Evolutionary conservation across 2,329 filamentous ascomycete genomes (phyloP).

Genomic region (Calonectria naviculata): DNA sequence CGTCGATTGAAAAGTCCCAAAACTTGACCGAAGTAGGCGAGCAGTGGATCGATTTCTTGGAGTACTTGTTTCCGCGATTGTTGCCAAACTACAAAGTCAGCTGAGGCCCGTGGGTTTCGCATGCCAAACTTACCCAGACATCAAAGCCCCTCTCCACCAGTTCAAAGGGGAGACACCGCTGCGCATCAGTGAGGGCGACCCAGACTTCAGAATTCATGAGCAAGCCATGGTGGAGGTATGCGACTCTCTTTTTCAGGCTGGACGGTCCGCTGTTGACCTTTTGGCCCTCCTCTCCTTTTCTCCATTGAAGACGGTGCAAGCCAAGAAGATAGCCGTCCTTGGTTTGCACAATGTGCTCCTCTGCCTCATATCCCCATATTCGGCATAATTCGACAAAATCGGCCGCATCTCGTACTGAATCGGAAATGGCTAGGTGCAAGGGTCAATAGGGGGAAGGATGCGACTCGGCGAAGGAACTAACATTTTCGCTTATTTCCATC

Average conservation of each 20-base stretch:
- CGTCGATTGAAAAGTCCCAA: conserved; percentile 98
- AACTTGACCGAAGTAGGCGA: conserved; percentile 83
- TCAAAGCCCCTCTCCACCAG: conserved; percentile 93
- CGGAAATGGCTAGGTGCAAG: conserved; percentile 73
- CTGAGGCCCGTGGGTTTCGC: not conserved
- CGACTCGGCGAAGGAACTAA: conserved; percentile 53
- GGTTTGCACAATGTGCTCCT: conserved; percentile 96
- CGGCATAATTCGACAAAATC: conserved; percentile 97
- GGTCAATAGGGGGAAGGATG: conserved; percentile 37
- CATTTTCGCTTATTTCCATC: conserved; percentile 76
- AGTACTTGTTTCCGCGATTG: conserved; percentile 99
- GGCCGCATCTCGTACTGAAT: conserved; percentile 83
- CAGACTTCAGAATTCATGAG: conserved; percentile 99
- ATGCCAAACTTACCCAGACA: conserved; percentile 77
- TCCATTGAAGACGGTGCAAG: conserved; percentile 87
- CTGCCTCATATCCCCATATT: conserved; percentile 90
- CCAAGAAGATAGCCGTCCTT: conserved; percentile 93
- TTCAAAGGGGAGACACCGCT: conserved; percentile 88
- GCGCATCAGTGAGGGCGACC: conserved; percentile 89
- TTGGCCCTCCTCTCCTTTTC: conserved; percentile 81
- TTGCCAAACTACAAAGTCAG: conserved; percentile 79
- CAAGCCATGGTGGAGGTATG: conserved; percentile 94
- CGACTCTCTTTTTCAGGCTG: conserved; percentile 82
- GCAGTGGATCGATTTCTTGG: conserved; percentile 86
- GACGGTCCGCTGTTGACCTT: conserved; percentile 79